A percentile compares a stretch with the other conserved stretches of the same genome.
phyloP scores from a whole-genome alignment of 768 basidiomycete genomes.

The Erythrobasidium yunnanense region DNA sequence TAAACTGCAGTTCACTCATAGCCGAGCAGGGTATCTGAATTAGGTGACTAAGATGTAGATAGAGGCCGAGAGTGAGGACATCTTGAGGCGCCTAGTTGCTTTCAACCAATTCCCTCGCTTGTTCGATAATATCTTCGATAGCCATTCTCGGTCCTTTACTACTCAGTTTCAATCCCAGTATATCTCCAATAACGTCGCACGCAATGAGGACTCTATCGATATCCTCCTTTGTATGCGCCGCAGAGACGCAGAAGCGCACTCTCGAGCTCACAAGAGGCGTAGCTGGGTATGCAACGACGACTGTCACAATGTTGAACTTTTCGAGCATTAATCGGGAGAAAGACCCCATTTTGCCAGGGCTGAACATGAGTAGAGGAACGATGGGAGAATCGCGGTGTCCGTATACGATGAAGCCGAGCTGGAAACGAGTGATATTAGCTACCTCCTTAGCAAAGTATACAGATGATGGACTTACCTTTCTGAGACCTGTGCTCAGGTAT shows the following conservation, averaged over 20 bases:
- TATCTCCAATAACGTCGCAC: slow-evolving; percentile 80
- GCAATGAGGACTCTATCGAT: slow-evolving; percentile 74
- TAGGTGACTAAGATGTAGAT: neutral
- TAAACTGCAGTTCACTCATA: neutral
- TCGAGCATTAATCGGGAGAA: slow-evolving; percentile 78
- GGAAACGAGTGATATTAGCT: neutral
- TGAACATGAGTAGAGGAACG: slow-evolving; percentile 80
- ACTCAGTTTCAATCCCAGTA: slow-evolving; percentile 73
- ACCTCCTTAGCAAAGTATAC: neutral
- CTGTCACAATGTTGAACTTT: slow-evolving; percentile 38
- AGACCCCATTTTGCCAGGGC: slow-evolving; percentile 83
- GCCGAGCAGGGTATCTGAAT: neutral
- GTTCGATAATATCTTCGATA: slow-evolving; percentile 13
- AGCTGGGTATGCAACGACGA: slow-evolving; percentile 38
- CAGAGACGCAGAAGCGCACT: slow-evolving; percentile 86
- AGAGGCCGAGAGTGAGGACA: neutral
- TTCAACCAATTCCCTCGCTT: slow-evolving; percentile 2
- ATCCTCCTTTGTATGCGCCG: slow-evolving; percentile 94
- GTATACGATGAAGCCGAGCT: slow-evolving; percentile 89
- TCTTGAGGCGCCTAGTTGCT: slow-evolving; percentile 4
- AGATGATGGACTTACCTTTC: slow-evolving; percentile 45
- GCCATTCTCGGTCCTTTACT: slow-evolving; percentile 6
- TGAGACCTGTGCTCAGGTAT: slow-evolving; percentile 74
- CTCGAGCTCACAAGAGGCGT: slow-evolving; percentile 78
- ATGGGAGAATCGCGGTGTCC: slow-evolving; percentile 85